Base-by-base conservation (phyloP, 495 filamentous ascomycete species). In the Hyphodiscus hymeniophilus region DNA sequence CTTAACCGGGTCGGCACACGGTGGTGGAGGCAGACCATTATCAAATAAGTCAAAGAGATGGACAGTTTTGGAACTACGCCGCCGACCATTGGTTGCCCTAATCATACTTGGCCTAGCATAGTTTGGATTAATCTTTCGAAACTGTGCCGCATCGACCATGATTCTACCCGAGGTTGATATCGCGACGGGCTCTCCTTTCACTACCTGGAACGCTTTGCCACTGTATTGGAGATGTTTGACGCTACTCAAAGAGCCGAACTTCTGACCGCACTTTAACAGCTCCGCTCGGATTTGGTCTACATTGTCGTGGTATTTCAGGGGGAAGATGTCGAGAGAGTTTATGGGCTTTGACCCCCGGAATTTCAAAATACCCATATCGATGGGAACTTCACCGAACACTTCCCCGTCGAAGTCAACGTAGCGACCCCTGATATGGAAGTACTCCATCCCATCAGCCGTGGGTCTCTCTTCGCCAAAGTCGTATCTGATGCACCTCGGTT, bases 341-440 rank as follows among this genome's bases (percentile, higher is more conserved):
- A 48, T 48, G 24, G 34, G 18, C 47, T 60, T 60, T 48, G 47
- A 56, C 18, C 60, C 57, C 5, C 41, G 48, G 35, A 63, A 66
- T 61, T 67, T 64, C 20, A 46, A 18, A 38, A 66, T 55, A 7
- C 34, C 42, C 16, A 54, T 38, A 42, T 61, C 42, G 39, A 56
- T 59, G 7, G 47, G 44, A 40, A 45, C 48, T 38, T 60, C 44
- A 13, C 57, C 55, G 35, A 63, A 62, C 38, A 48, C 50, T 24
- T 58, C 45, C 35, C 58, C 54, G 34, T 63, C 51, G 40, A 54
- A 64, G 36, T 69, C 57, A 20, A 68, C 38, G 23, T 65, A 70
- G 26, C 63, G 57, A 40, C 61, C 62, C 36, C 63, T 60, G 15
- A 68, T 48, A 44, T 65, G 55, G 20, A 57, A 68, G 10, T 28